phyloP scores from a whole-genome alignment of 176 grass and related monocot species.

The Aegilops bicornis region DNA sequence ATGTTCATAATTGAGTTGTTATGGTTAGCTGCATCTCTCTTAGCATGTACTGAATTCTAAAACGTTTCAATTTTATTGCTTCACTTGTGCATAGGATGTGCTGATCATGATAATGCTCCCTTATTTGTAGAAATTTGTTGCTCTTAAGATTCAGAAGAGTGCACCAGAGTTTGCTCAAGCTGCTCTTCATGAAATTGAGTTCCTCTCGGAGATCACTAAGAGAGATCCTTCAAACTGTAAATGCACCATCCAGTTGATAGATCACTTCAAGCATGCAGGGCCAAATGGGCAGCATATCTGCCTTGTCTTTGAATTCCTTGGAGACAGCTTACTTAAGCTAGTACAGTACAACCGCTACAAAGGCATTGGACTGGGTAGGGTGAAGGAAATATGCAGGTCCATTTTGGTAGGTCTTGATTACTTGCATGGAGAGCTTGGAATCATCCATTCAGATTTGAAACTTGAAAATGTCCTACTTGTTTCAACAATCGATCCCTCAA shows the following conservation, averaged over 20 bases:
- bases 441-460: slow-evolving; percentile 95
- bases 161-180: slow-evolving; percentile 88
- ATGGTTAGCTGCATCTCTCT: neutral
- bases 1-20: neutral
- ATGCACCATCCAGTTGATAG: slow-evolving; percentile 79
- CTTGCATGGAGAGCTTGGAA: slow-evolving; percentile 82
- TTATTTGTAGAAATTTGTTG: slow-evolving; percentile 79
- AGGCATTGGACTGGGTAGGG: slow-evolving; percentile 70
- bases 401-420: slow-evolving; percentile 96
- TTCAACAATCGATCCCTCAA: slow-evolving; percentile 85
- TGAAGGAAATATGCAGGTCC: slow-evolving; percentile 75
- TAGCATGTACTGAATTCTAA: neutral
- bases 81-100: neutral
- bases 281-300: slow-evolving; percentile 97
- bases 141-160: slow-evolving; percentile 98
- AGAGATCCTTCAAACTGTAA: slow-evolving; percentile 70
- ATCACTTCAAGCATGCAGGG: slow-evolving; percentile 88
- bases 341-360: slow-evolving; percentile 94
- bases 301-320: slow-evolving; percentile 91
- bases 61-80: neutral
- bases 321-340: slow-evolving; percentile 93
- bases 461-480: slow-evolving; percentile 90
- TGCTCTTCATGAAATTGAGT: slow-evolving; percentile 92
- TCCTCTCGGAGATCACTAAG: slow-evolving; percentile 72
- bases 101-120: slow-evolving; percentile 12